These are phyloP conservation scores for Tolypocladium paradoxum DNA, from an alignment of 2,329 filamentous ascomycete species.

Conservation along the genomic window DNA sequence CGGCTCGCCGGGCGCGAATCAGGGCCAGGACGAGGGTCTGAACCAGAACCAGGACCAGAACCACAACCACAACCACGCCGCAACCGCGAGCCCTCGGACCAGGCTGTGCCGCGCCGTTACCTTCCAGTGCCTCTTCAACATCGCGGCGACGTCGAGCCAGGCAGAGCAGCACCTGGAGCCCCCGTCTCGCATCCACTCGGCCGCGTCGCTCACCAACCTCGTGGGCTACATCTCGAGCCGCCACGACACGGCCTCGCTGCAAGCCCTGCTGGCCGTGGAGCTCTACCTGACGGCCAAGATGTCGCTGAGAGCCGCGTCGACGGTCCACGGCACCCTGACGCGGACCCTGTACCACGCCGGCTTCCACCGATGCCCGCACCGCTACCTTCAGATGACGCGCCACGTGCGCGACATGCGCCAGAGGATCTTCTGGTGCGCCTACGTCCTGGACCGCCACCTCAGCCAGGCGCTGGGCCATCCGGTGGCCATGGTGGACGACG, in stretches of 20 bases:
- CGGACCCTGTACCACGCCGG: constrained; percentile 37
- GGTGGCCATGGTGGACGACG: constrained; percentile 21
- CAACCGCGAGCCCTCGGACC: constrained; percentile 24
- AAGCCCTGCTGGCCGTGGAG: constrained; percentile 36
- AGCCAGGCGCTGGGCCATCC: constrained; percentile 25
- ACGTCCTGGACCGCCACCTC: constrained; percentile 25
- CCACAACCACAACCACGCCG: background rate
- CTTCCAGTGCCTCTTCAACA: constrained; percentile 40
- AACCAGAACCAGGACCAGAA: background rate
- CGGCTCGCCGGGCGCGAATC: background rate
- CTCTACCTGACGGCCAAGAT: constrained; percentile 36
- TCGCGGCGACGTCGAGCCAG: constrained; percentile 23
- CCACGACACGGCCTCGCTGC: constrained; percentile 33
- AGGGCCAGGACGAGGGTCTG: background rate
- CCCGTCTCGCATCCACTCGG: constrained; percentile 24
- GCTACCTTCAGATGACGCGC: constrained; percentile 31
- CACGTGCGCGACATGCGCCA: constrained; percentile 23
- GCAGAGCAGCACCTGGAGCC: constrained; percentile 7
- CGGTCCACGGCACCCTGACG: constrained; percentile 33
- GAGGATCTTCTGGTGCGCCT: constrained; percentile 28
- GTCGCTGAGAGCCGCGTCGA: constrained; percentile 36
- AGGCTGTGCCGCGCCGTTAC: constrained; percentile 23
- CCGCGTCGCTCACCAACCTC: constrained; percentile 23
- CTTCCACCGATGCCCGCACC: constrained; percentile 39
- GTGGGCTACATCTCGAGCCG: constrained; percentile 25